These are phyloP conservation scores for Colletotrichum chlorophyti DNA, from an alignment of 2,329 filamentous ascomycete genomes.

Conservation along the genomic window DNA sequence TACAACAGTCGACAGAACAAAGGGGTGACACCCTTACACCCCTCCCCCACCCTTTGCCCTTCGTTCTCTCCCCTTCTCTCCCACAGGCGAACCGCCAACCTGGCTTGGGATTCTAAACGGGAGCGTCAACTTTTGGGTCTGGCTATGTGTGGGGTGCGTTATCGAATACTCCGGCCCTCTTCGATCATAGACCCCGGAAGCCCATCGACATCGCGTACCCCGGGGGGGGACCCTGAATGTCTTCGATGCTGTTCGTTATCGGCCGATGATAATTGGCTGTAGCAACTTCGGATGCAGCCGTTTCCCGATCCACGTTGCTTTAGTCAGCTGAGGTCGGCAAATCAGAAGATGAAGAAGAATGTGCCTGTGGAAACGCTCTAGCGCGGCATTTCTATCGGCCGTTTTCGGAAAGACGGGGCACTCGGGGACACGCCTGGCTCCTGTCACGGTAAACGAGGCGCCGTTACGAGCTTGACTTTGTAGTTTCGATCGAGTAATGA, in stretches of 20 bases:
- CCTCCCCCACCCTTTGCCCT: too few relatives aligned
- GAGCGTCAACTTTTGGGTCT: too few relatives aligned
- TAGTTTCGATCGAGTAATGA: slow-evolving; percentile 55
- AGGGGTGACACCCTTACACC: too few relatives aligned
- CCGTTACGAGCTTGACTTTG: slow-evolving; percentile 19
- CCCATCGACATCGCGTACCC: slow-evolving; percentile 1
- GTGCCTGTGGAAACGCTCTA: not conserved
- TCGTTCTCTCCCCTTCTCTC: not conserved
- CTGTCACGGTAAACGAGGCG: not conserved
- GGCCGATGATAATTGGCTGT: slow-evolving; percentile 11
- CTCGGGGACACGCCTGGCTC: not conserved
- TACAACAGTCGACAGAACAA: slow-evolving; percentile 4
- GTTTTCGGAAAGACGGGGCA: slow-evolving; percentile 20
- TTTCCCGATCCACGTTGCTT: slow-evolving; percentile 11
- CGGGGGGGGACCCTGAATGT: slow-evolving; percentile 21
- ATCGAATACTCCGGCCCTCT: slow-evolving; percentile 12
- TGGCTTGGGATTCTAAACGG: too few relatives aligned
- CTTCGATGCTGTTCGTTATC: slow-evolving; percentile 26
- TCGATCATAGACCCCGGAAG: not conserved
- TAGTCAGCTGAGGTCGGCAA: slow-evolving; percentile 6
- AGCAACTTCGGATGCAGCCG: slow-evolving; percentile 14
- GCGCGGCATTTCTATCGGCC: slow-evolving; percentile 1
- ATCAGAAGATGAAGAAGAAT: slow-evolving; percentile 3
- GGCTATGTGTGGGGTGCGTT: slow-evolving; percentile 24
- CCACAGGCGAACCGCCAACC: not conserved